Base-by-base conservation (phyloP, 768 basidiomycete species). In the Hericium rajendrae region DNA sequence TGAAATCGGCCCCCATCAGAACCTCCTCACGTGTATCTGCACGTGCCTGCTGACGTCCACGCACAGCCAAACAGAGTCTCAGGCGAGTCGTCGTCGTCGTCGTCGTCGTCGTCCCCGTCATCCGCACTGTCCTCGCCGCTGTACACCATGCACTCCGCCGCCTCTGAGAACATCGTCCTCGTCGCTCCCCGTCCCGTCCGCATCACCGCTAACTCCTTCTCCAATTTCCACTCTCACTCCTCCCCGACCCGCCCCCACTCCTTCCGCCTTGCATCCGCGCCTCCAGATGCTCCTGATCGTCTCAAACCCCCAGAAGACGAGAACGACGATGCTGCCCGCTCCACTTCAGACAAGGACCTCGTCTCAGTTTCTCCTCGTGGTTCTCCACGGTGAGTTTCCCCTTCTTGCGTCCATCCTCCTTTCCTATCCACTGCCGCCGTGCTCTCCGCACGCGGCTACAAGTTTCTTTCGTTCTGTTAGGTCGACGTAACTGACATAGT, bases 171-270 rank as follows among this genome's bases (percentile, higher is more conserved):
- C 66, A 80, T 85, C 46, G 78, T 83, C 62, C 84, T 91, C 68
- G 81, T 88, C 66, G 88, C 88, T 13, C 88, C 88, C 48, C 85
- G 87, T 64, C 88, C 88, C 37, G 79, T 86, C 56, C 76, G 84
- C 39, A 69, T 86, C 37, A 68, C 73, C 57, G 18, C 49, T 16
- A 46, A 46, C 20, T 63, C 59, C 66, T 69, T 49, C 70, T 38
- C 66, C 55, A 60, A 60, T 59, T 43, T 69, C 55, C 52, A 67
- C 58, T 66, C 71, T 5, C 26, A 26, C 48, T 55, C 73, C 1
- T 55, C 73, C 1, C 53, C 65, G 11, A 63, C 67, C 49, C 59
- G 59, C 43, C 54, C 54, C 48, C 60, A 61, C 41, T 60, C 69
- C 53, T 62, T 73, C 61, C 68, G 72, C 57, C 68, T 77, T 55